These are phyloP conservation scores for Russula brevipes DNA, from an alignment of 768 basidiomycete genomes.

Conservation along the genomic window DNA sequence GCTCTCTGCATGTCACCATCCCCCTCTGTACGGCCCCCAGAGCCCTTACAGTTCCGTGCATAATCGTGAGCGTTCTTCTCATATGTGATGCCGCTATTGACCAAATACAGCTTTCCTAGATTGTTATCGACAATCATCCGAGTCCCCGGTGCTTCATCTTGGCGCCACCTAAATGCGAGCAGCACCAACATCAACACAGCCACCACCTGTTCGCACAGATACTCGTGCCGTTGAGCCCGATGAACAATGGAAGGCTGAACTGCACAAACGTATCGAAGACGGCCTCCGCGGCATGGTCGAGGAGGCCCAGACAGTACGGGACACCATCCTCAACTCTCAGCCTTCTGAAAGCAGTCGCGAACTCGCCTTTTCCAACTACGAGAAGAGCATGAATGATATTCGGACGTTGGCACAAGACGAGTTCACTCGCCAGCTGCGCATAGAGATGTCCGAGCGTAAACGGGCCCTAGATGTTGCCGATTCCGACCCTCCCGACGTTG, in stretches of 20 bases:
- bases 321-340: constrained; percentile 1
- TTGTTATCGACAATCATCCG: constrained; percentile 7
- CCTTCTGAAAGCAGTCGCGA: constrained; percentile 3
- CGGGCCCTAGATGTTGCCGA: constrained; percentile 12
- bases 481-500: constrained; percentile 12
- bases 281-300: constrained; percentile 12
- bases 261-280: constrained; percentile 14
- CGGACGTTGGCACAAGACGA: constrained; percentile 14
- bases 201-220: constrained; percentile 11
- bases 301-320: constrained; percentile 10
- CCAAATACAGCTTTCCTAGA: not conserved
- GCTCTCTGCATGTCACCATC: constrained; percentile 9
- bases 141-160: constrained; percentile 9
- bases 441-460: constrained; percentile 19
- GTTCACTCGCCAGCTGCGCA: constrained; percentile 12
- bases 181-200: not conserved
- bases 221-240: constrained; percentile 15
- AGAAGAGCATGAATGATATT: constrained; percentile 16
- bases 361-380: constrained; percentile 4
- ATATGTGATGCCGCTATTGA: not conserved
- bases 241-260: constrained; percentile 21
- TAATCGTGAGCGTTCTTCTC: constrained; percentile 4
- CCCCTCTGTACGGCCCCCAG: constrained; percentile 11
- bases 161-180: constrained; percentile 16
- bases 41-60: constrained; percentile 1